A percentile compares a stretch with the other conserved stretches of the same genome.
These are phyloP conservation scores for Astragalus membranaceus DNA, from an alignment of 306 rosid species.

Conservation along the genomic window DNA sequence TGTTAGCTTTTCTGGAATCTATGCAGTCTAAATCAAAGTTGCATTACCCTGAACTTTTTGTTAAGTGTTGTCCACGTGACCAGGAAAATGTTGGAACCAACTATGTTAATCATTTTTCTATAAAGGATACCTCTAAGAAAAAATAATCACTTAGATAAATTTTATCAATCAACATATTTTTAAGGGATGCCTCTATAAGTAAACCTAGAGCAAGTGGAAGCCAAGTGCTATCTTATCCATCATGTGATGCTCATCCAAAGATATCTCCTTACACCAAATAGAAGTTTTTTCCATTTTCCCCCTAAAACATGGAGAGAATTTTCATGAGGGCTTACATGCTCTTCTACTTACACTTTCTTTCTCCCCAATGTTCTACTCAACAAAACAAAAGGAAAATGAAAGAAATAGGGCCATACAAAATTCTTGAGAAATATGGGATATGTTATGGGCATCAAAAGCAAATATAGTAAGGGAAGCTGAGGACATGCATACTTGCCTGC, in stretches of 20 bases:
- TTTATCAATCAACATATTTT: background rate
- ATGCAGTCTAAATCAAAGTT: background rate
- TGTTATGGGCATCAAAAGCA: background rate
- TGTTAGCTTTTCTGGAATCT: background rate
- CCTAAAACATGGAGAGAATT: background rate
- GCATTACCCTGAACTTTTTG: background rate
- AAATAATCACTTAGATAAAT: background rate
- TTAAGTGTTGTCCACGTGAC: background rate
- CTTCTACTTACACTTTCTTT: background rate
- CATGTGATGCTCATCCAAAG: background rate
- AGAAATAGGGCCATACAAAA: background rate
- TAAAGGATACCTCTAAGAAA: background rate
- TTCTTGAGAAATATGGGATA: background rate
- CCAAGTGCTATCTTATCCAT: background rate
- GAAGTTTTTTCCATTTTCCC: background rate
- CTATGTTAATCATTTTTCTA: background rate
- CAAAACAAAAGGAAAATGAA: background rate
- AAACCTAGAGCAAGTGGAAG: background rate
- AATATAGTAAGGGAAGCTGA: background rate
- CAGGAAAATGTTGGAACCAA: background rate
- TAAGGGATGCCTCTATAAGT: background rate
- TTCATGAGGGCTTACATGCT: background rate
- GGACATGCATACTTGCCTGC: conserved; percentile 58
- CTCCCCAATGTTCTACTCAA: background rate
- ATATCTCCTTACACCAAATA: background rate